phyloP scores from a whole-genome alignment of 2,329 filamentous ascomycete genomes.

The Ophiocordyceps camponoti-leonardi region DNA sequence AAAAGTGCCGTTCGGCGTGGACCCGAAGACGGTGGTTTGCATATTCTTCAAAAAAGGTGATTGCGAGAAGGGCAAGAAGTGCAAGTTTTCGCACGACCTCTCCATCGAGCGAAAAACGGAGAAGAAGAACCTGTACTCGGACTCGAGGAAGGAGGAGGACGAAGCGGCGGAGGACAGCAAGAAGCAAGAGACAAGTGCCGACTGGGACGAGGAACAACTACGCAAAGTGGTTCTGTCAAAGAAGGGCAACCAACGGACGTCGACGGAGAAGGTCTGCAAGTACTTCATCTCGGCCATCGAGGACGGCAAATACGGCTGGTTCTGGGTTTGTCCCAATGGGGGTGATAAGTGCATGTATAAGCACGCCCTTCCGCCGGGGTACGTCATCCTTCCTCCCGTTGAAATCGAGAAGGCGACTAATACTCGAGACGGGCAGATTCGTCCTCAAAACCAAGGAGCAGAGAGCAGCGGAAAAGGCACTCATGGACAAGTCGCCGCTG shows the following conservation, averaged over 20 bases:
- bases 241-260: slow-evolving; percentile 90
- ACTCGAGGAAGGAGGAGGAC: slow-evolving; percentile 53
- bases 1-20: slow-evolving; percentile 93
- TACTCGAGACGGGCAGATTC: slow-evolving; percentile 40
- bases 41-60: slow-evolving; percentile 95
- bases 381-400: slow-evolving; percentile 20
- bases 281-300: slow-evolving; percentile 95
- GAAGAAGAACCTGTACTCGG: slow-evolving; percentile 84
- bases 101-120: slow-evolving; percentile 79
- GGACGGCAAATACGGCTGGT: slow-evolving; percentile 98
- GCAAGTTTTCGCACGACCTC: slow-evolving; percentile 92
- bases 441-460: slow-evolving; percentile 97
- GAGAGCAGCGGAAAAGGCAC: slow-evolving; percentile 81
- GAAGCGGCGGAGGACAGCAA: slow-evolving; percentile 56
- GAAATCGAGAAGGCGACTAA: slow-evolving; percentile 7
- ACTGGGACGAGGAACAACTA: slow-evolving; percentile 97
- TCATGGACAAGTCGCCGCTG: slow-evolving; percentile 88
- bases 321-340: slow-evolving; percentile 94
- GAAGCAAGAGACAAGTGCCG: slow-evolving; percentile 81
- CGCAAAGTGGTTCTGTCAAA: slow-evolving; percentile 82
- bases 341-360: slow-evolving; percentile 98
- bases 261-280: slow-evolving; percentile 98
- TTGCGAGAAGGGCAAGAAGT: slow-evolving; percentile 94
- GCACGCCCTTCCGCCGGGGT: slow-evolving; percentile 89
- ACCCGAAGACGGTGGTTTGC: slow-evolving; percentile 93